Base-by-base conservation (phyloP, 2,329 filamentous ascomycete species). In the Penicillium sp. region DNA sequence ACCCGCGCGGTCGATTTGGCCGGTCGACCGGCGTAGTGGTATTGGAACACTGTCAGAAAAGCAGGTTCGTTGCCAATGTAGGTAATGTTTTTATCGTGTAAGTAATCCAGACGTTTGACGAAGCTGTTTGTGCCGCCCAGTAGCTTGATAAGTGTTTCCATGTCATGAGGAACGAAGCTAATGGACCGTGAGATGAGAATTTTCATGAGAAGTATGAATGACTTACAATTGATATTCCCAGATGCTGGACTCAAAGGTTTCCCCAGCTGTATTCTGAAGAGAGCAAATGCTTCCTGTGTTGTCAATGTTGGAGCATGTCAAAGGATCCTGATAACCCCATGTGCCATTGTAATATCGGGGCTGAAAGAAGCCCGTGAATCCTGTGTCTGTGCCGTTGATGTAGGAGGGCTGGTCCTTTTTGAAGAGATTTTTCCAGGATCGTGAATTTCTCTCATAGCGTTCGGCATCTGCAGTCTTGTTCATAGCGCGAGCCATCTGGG, bases 281-380 rank as follows among this genome's bases (percentile, higher is more conserved):
- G 70, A 73, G 37, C 70, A 73, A 21, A 62, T 51, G 19, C 54
- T 71, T 7, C 62, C 61, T n/a, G 62, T 70, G 9, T 36, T 79
- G 83, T 43, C 85, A 81, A 61, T 76, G 82, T 76, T 89, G 81
- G 48, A 90, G 9, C 77, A 74, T 31, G 75, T 74, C 24, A 80
- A 71, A 72, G 80, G 42, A 84, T 79, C 5, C 85, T 91, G 88
- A 48, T 76, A 83, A 2, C 81, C 87, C 85, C 86, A 92, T 0
- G 87, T 90, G 21, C 80, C 78, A 64, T 92, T 91, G 0, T 87
- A 67, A 55, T 83, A 87, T 46, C 81, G 84, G 0, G 88, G 88
- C 67, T 90, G 86, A 55, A 91, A 86, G 71, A 91, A 92, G 0
- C 89, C 89, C 0, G 74, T 77, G 61, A 89, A 92, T 0, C 86